A percentile compares a stretch with the other conserved stretches of the same genome.
phyloP scores from a whole-genome alignment of 306 rosid genomes.

The Prunus mume region DNA sequence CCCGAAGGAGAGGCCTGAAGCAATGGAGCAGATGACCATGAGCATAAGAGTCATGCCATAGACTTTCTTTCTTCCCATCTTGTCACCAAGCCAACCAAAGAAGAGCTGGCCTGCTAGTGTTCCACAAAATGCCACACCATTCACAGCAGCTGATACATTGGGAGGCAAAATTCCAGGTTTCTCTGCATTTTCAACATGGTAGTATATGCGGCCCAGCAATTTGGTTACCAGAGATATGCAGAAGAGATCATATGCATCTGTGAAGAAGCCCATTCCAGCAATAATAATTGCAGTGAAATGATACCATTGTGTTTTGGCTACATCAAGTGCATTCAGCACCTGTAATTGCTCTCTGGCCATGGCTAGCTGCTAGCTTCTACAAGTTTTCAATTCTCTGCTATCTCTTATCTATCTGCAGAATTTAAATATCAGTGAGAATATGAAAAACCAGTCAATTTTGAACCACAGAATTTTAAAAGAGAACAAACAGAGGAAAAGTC shows the following conservation, averaged over 20 bases:
- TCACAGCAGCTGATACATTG: slow-evolving; percentile 60
- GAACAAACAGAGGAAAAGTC: not conserved
- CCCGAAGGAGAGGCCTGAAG: slow-evolving; percentile 72
- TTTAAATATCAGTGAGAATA: not conserved
- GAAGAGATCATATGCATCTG: slow-evolving; percentile 77
- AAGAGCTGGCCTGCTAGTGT: slow-evolving; percentile 70
- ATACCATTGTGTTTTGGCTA: slow-evolving; percentile 73
- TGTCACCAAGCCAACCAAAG: slow-evolving; percentile 90
- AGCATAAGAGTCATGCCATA: slow-evolving; percentile 71
- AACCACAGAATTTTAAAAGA: not conserved
- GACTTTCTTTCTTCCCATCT: slow-evolving; percentile 62
- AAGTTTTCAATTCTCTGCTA: not conserved
- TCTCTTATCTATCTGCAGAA: slow-evolving; percentile 7
- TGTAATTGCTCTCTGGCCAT: slow-evolving; percentile 53
- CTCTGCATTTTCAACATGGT: slow-evolving; percentile 50
- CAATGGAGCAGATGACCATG: slow-evolving; percentile 64
- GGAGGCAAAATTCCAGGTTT: slow-evolving; percentile 76
- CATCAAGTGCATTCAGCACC: slow-evolving; percentile 64
- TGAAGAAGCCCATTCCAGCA: slow-evolving; percentile 90
- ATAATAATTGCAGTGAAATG: slow-evolving; percentile 70
- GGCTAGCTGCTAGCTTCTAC: not conserved
- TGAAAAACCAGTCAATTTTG: not conserved
- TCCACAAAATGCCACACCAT: slow-evolving; percentile 70
- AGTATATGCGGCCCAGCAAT: slow-evolving; percentile 72
- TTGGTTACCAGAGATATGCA: slow-evolving; percentile 71